Percentiles rank a stretch among this genome's conserved stretches.
Evolutionary conservation across 257 asterid genomes (phyloP).

Genomic region (Verbascum thapsus): DNA sequence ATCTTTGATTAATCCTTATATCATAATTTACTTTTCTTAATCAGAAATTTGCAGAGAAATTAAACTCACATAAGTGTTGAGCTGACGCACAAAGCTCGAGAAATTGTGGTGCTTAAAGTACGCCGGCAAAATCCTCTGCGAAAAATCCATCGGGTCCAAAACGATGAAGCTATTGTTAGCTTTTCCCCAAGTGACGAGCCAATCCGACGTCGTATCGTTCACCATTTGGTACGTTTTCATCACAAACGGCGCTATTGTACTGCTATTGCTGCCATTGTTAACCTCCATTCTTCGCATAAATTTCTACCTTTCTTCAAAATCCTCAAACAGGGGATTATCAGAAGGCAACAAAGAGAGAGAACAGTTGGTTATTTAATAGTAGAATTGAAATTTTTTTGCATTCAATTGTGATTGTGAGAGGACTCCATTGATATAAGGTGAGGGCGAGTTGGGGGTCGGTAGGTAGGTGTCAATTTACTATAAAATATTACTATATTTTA

Average conservation of each 20-base stretch:
- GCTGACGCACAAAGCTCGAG: constrained; percentile 95
- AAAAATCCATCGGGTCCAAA: constrained; percentile 66
- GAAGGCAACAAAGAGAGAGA: neutral
- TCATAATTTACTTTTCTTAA: too few species aligned
- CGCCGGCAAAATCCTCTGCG: constrained; percentile 64
- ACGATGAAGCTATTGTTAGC: constrained; percentile 69
- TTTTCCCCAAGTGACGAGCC: constrained; percentile 63
- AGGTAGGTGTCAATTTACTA: too few species aligned
- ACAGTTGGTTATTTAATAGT: too few species aligned
- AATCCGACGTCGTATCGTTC: constrained; percentile 58
- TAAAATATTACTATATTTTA: too few species aligned
- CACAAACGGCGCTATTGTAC: constrained; percentile 62
- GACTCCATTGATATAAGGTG: constrained; percentile 33
- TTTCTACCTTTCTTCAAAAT: too few species aligned
- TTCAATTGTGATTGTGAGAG: constrained; percentile 34
- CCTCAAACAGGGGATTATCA: neutral
- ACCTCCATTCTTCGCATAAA: constrained; percentile 47
- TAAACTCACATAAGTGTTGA: constrained; percentile 86
- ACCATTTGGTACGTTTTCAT: constrained; percentile 90
- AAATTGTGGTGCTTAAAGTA: constrained; percentile 89
- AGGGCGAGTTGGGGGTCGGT: constrained; percentile 12
- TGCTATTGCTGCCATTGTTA: constrained; percentile 7
- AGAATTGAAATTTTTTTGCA: constrained; percentile 1
- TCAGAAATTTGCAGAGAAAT: neutral
- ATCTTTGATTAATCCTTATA: too few species aligned